Percentiles rank a stretch among this genome's conserved stretches.
These are phyloP conservation scores for Peronospora farinosa DNA, from an alignment of 352 stramenopile genomes.

Conservation along the genomic window DNA sequence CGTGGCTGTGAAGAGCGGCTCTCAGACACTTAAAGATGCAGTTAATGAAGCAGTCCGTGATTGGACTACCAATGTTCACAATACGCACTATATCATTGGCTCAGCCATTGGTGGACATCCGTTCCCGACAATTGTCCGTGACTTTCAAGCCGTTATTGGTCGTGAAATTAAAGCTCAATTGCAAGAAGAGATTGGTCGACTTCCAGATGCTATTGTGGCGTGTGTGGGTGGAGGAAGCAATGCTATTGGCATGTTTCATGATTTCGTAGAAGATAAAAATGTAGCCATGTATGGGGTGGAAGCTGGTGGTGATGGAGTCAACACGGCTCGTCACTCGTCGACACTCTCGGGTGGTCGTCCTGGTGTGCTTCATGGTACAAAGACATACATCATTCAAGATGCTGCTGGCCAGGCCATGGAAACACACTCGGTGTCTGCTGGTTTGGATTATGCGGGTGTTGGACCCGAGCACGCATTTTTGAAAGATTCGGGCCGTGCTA, in stretches of 20 bases:
- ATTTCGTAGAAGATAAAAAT: conserved; percentile 91
- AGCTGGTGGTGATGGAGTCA: conserved; percentile 91
- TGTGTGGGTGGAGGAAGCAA: conserved; percentile 98
- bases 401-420: conserved; percentile 91
- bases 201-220: conserved; percentile 94
- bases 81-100: conserved; percentile 98
- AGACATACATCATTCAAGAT: conserved; percentile 97
- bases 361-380: conserved; percentile 95
- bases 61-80: conserved; percentile 98
- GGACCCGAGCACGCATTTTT: conserved; percentile 95
- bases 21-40: conserved; percentile 96
- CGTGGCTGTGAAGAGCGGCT: conserved; percentile 93
- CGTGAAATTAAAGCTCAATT: conserved; percentile 92
- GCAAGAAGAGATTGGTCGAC: conserved; percentile 89
- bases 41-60: conserved; percentile 98
- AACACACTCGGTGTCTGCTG: conserved; percentile 93
- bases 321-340: conserved; percentile 89
- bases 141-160: conserved; percentile 97
- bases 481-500: conserved; percentile 92
- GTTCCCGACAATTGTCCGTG: conserved; percentile 97
- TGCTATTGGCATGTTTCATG: conserved; percentile 98
- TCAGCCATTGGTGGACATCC: conserved; percentile 96
- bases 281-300: conserved; percentile 95
- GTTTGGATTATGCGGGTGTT: conserved; percentile 97
- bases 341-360: conserved; percentile 91